A percentile compares a stretch with the other conserved stretches of the same genome.
These are phyloP conservation scores for Thecaphora frezii DNA, from an alignment of 1,284 basidiomycete genomes.

Conservation along the genomic window DNA sequence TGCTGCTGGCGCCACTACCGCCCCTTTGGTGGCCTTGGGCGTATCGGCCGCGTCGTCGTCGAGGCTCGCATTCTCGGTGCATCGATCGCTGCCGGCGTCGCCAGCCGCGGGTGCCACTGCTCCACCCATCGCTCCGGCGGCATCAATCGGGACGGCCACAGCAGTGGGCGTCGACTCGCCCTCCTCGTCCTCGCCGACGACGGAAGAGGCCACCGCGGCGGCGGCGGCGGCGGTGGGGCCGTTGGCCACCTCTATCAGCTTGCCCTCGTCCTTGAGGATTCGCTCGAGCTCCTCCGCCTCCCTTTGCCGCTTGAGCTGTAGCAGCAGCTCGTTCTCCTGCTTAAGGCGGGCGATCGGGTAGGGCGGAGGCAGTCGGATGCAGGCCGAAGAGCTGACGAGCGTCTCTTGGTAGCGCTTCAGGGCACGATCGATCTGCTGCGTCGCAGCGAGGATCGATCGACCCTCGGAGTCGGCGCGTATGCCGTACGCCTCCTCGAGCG, in stretches of 20 bases:
- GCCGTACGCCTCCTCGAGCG: constrained; percentile 7
- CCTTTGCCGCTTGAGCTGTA: constrained; percentile 25
- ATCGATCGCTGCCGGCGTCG: too few species aligned
- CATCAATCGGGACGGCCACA: too few species aligned
- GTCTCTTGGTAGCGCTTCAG: constrained; percentile 43
- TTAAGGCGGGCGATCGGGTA: constrained; percentile 41
- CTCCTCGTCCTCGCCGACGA: neutral
- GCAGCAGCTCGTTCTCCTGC: constrained; percentile 35
- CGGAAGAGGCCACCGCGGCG: neutral
- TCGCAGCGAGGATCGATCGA: neutral
- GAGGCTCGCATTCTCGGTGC: too few species aligned
- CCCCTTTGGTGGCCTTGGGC: too few species aligned
- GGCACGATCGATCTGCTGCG: constrained; percentile 21
- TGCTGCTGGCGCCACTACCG: too few species aligned
- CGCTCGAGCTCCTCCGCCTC: constrained; percentile 38
- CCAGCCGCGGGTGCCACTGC: too few species aligned
- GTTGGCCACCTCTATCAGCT: constrained; percentile 15
- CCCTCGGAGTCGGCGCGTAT: neutral
- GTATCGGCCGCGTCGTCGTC: constrained; percentile 8
- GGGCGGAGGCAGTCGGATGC: constrained; percentile 41
- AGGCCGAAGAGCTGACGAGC: constrained; percentile 44
- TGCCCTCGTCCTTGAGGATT: constrained; percentile 36
- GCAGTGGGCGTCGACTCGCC: neutral
- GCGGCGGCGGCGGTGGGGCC: constrained; percentile 1
- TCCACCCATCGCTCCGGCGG: too few species aligned